Conservation (phyloP, 495 filamentous ascomycete genomes). For the Parathielavia appendiculata region DNA sequence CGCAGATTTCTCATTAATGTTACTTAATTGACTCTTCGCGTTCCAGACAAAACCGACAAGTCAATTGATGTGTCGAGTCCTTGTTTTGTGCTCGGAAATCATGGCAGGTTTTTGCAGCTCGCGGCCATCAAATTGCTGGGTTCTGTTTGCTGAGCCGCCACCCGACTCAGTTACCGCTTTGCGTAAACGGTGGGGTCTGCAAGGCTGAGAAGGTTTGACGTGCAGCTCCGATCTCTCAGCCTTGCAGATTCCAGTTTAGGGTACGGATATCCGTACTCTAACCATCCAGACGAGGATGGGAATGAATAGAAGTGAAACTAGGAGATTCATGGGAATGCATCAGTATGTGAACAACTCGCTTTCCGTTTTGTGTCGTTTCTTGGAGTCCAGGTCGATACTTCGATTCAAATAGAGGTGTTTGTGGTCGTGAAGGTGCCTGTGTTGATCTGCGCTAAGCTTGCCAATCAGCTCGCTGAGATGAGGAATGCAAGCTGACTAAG, state of each 20-base stretch:
- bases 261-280: too few species aligned
- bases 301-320: neutral
- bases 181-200: conserved; percentile 6
- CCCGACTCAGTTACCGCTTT: neutral
- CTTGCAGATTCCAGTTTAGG: neutral
- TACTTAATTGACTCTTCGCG: too few species aligned
- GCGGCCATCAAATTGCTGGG: neutral
- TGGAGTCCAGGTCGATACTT: too few species aligned
- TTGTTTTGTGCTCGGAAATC: neutral
- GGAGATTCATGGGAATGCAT: neutral
- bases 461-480: neutral
- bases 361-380: too few species aligned
- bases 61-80: neutral
- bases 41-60: too few species aligned
- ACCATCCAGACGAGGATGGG: too few species aligned
- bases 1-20: too few species aligned
- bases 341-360: too few species aligned
- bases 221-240: conserved; percentile 6
- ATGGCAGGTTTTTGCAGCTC: neutral
- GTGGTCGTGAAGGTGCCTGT: neutral
- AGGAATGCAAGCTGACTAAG: neutral
- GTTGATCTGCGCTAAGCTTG: too few species aligned
- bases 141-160: conserved; percentile 11
- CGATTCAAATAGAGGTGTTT: too few species aligned
- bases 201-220: conserved; percentile 12